Evolutionary conservation across 2,329 filamentous ascomycete genomes (phyloP), one percentile per base, ranked within the genome.

Genomic region (Fusarium algeriense): DNA sequence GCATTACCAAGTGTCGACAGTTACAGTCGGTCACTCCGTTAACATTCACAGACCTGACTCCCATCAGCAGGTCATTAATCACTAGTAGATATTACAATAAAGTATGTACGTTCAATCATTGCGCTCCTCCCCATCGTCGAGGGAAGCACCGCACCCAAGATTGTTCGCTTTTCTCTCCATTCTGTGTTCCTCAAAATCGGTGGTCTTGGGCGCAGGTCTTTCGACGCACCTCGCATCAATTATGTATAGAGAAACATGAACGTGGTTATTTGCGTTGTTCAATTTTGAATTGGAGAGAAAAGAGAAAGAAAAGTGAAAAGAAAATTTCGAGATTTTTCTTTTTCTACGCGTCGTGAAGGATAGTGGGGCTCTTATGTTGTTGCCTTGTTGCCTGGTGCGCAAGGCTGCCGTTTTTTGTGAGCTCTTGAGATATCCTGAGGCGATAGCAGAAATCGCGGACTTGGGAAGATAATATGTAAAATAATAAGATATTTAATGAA

Each of bases 101-200:
- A 64, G 69, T 57, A 86, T 87, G 85, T 87, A 82, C 85, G 85
- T 76, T 86, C 85, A 87, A 87, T 87, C 85, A 87, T 87, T 87
- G 85, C 85, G 85, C 83, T 87, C 85, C 85, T 85, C 81, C 84
- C 81, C 85, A 87, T 80, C 58, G 65, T 77, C 80, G 78, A 81
- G 84, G 80, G 81, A 82, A 86, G 82, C 85, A 87, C 84, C 85
- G 85, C 85, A 87, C 85, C 85, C 85, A 87, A 87, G 85, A 87
- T 86, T 86, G 85, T 83, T 83, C 85, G 84, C 76, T 80, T 85
- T 84, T 69, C 79, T 87, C 85, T 87, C 81, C 85, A 83, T 87
- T 84, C 83, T 85, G 76, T 81, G 80, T 80, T 82, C 80, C 84
- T 81, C 80, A 76, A 78, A 79, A 82, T 85, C 75, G 65, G 67